A percentile compares a stretch with the other conserved stretches of the same genome.
These are phyloP conservation scores for Ogataea glucozyma DNA, from an alignment of 805 yeast species.

Conservation along the genomic window DNA sequence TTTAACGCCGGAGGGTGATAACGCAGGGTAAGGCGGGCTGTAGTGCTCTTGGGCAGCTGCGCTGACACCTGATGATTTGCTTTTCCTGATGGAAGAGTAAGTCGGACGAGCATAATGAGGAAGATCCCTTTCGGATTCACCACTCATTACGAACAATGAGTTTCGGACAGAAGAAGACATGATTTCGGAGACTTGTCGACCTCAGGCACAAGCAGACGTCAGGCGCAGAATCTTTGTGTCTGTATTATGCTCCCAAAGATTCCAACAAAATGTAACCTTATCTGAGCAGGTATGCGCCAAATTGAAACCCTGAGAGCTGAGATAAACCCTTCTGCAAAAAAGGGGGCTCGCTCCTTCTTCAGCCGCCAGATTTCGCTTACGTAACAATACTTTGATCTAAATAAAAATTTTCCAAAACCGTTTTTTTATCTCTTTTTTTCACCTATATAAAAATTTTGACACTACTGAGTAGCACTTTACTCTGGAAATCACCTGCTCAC, in stretches of 20 bases:
- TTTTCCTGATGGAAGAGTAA: constrained; percentile 23
- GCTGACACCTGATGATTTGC: constrained; percentile 14
- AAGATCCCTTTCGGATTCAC: constrained; percentile 13
- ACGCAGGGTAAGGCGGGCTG: background rate
- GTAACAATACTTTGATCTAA: background rate
- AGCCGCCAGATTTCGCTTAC: constrained; percentile 1
- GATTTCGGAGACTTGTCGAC: background rate
- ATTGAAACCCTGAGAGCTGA: too few species aligned
- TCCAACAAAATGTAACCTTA: too few species aligned
- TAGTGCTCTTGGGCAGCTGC: background rate
- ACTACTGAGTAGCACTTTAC: too few species aligned
- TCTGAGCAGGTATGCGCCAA: too few species aligned
- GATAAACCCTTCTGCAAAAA: background rate
- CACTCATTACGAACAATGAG: constrained; percentile 14
- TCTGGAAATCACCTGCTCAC: too few species aligned
- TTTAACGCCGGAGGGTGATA: background rate
- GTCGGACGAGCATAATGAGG: constrained; percentile 31
- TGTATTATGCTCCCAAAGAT: too few species aligned
- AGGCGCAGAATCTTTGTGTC: background rate
- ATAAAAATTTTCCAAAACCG: background rate
- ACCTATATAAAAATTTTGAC: background rate
- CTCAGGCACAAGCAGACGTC: background rate
- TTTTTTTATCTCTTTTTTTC: constrained; percentile 4
- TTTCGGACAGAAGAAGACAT: constrained; percentile 10
- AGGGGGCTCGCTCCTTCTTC: background rate